A percentile compares a stretch with the other conserved stretches of the same genome.
Evolutionary conservation across 2,329 filamentous ascomycete genomes (phyloP).

Genomic region (Penicillium sp.): DNA sequence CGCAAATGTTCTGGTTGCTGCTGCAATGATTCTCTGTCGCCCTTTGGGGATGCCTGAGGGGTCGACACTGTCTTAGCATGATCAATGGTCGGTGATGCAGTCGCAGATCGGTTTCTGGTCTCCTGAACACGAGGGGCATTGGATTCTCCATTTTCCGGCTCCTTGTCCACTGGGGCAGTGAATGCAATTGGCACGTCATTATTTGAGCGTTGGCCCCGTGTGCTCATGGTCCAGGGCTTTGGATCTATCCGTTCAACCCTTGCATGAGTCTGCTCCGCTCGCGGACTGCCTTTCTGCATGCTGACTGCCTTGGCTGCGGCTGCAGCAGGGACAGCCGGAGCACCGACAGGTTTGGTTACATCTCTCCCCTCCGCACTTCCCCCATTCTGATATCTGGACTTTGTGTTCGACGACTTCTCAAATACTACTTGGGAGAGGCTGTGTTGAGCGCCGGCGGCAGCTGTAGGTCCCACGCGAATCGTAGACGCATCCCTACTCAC

Average conservation of each 20-base stretch:
- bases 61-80: slow-evolving; percentile 19
- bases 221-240: not conserved
- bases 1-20: slow-evolving; percentile 25
- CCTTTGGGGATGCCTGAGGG: slow-evolving; percentile 17
- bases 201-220: slow-evolving; percentile 1
- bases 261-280: slow-evolving; percentile 4
- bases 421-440: slow-evolving; percentile 19
- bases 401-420: slow-evolving; percentile 29
- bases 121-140: not conserved
- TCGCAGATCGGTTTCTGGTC: slow-evolving; percentile 3
- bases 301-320: slow-evolving; percentile 29
- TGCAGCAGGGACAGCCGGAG: slow-evolving; percentile 28
- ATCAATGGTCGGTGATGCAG: slow-evolving; percentile 10
- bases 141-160: slow-evolving; percentile 1
- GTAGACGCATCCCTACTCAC: slow-evolving; percentile 15
- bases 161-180: slow-evolving; percentile 4
- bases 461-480: slow-evolving; percentile 21
- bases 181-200: not conserved
- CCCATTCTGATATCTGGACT: slow-evolving; percentile 21
- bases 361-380: slow-evolving; percentile 27
- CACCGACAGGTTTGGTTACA: slow-evolving; percentile 21
- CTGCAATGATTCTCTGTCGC: slow-evolving; percentile 10
- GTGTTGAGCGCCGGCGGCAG: slow-evolving; percentile 23
- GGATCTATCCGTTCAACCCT: slow-evolving; percentile 6
- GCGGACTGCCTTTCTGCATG: slow-evolving; percentile 13